Percentiles rank a stretch among this genome's conserved stretches.
Conservation (phyloP, 352 stramenopile species). For the Pseudoperonospora humuli region DNA sequence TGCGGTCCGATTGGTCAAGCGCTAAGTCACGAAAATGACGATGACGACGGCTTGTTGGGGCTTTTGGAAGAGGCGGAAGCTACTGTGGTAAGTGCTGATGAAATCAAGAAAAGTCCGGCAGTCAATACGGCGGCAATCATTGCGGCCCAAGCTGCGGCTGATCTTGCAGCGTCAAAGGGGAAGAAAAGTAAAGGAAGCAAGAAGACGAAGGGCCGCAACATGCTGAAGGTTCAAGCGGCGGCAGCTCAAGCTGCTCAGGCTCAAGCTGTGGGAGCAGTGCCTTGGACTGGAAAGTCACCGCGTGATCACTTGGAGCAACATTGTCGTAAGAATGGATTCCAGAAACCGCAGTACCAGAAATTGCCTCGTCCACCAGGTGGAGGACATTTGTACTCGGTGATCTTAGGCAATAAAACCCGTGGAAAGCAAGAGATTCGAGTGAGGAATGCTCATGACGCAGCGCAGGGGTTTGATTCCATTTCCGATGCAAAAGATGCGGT, state of each 20-base stretch:
- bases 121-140: slow-evolving; percentile 21
- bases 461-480: slow-evolving; percentile 46
- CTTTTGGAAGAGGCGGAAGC: slow-evolving; percentile 35
- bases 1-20: neutral
- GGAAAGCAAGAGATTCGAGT: slow-evolving; percentile 37
- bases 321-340: slow-evolving; percentile 83
- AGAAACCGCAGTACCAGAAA: slow-evolving; percentile 73
- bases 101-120: slow-evolving; percentile 36
- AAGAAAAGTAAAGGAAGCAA: slow-evolving; percentile 31
- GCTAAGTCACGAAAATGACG: slow-evolving; percentile 10
- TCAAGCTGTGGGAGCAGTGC: slow-evolving; percentile 6
- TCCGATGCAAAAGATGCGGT: slow-evolving; percentile 71
- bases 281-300: slow-evolving; percentile 79
- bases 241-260: slow-evolving; percentile 16
- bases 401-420: slow-evolving; percentile 35
- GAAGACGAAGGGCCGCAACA: slow-evolving; percentile 23
- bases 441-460: slow-evolving; percentile 26
- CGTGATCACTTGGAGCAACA: slow-evolving; percentile 84
- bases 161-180: slow-evolving; percentile 16
- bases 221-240: slow-evolving; percentile 21
- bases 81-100: slow-evolving; percentile 24
- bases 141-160: slow-evolving; percentile 14
- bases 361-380: slow-evolving; percentile 12
- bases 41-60: slow-evolving; percentile 25
- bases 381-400: slow-evolving; percentile 45